Conservation (phyloP, 805 yeast species). For the Candida vaughaniae region DNA sequence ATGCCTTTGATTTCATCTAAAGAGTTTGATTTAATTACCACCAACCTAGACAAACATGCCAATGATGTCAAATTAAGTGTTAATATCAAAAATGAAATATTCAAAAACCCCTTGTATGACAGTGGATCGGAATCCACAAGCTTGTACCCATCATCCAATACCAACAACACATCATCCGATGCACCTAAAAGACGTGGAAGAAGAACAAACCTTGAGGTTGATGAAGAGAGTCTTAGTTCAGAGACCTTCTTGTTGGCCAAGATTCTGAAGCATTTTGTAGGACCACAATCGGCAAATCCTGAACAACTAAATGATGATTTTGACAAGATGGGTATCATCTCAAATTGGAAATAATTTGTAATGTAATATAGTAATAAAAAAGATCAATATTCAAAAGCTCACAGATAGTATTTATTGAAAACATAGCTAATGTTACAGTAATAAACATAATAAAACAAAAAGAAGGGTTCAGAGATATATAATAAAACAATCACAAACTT, state of each 20-base stretch:
- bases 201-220: conserved; percentile 18
- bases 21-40: conserved; percentile 41
- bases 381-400: not conserved
- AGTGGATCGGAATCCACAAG: conserved; percentile 39
- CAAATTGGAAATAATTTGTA: conserved; percentile 29
- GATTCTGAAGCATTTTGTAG: conserved; percentile 42
- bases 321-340: conserved; percentile 33
- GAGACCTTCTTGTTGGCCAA: conserved; percentile 41
- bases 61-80: conserved; percentile 15
- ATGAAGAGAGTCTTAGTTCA: conserved; percentile 22
- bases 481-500: not conserved
- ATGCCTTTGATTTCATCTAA: conserved; percentile 39
- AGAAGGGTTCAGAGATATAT: conserved; percentile 1
- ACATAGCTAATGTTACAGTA: conserved; percentile 13
- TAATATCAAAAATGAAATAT: conserved; percentile 38
- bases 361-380: not conserved
- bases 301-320: conserved; percentile 38
- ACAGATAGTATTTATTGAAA: conserved; percentile 8
- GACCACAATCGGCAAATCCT: conserved; percentile 34
- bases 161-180: conserved; percentile 13
- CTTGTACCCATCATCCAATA: conserved; percentile 6
- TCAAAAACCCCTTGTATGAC: conserved; percentile 41
- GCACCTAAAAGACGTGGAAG: conserved; percentile 38
- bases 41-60: conserved; percentile 28
- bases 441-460: conserved; percentile 11